phyloP scores from a whole-genome alignment of 1,139 yeast genomes.

The Meyerozyma smithsonii region DNA sequence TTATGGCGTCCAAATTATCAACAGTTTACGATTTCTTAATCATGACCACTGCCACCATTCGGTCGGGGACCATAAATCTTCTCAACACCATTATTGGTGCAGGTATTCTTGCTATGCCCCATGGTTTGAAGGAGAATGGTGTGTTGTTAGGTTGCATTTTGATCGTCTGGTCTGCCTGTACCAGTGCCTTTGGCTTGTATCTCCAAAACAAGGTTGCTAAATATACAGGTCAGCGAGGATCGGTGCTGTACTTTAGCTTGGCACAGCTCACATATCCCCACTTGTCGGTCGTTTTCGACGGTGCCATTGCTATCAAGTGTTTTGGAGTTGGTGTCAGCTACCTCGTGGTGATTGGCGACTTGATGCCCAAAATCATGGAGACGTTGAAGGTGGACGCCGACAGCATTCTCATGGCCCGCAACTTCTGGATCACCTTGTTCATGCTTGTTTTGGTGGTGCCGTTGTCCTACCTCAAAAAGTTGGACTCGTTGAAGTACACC shows the following conservation, averaged over 20 bases:
- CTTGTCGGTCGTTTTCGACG: constrained; percentile 36
- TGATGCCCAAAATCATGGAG: constrained; percentile 72
- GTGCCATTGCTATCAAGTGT: constrained; percentile 83
- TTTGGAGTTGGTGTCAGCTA: constrained; percentile 92
- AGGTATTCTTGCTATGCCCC: constrained; percentile 56
- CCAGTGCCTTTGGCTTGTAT: constrained; percentile 51
- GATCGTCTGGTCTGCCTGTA: constrained; percentile 43
- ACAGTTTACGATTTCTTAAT: not conserved
- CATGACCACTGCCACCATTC: constrained; percentile 33
- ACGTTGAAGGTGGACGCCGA: constrained; percentile 28
- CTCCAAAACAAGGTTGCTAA: constrained; percentile 48
- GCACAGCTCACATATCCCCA: constrained; percentile 54
- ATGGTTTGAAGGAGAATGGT: constrained; percentile 49
- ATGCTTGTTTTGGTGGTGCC: constrained; percentile 62
- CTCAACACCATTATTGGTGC: constrained; percentile 55
- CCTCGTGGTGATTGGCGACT: constrained; percentile 82
- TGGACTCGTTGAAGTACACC: constrained; percentile 84
- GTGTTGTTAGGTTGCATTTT: constrained; percentile 42
- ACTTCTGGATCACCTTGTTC: constrained; percentile 68
- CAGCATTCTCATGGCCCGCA: constrained; percentile 37
- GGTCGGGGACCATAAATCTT: constrained; percentile 48
- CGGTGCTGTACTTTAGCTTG: constrained; percentile 49
- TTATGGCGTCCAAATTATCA: too few relatives aligned
- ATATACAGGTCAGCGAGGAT: constrained; percentile 44
- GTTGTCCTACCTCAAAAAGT: constrained; percentile 61